A percentile compares a stretch with the other conserved stretches of the same genome.
These are phyloP conservation scores for Paramecium sonneborni DNA, from an alignment of 73 alveolate genomes.

Conservation along the genomic window DNA sequence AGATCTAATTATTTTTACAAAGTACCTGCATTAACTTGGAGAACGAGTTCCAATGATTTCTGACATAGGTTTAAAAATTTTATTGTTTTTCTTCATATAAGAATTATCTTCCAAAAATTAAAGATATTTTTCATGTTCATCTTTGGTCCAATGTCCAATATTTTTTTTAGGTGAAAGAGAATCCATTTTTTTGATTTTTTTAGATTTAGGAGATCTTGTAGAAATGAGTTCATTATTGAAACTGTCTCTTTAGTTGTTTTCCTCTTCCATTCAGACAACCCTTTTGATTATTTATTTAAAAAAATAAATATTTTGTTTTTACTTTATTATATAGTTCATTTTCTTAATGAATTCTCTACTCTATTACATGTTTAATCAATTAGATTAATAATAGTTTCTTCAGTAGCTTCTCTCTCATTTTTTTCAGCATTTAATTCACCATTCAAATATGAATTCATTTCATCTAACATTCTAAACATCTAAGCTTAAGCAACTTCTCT, in stretches of 20 bases:
- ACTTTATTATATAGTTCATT: neutral
- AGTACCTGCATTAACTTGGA: constrained; percentile 43
- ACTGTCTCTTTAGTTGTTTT: neutral
- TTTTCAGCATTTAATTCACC: constrained; percentile 70
- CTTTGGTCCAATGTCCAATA: constrained; percentile 40
- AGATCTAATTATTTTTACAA: neutral
- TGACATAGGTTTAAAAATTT: constrained; percentile 22
- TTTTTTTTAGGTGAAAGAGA: neutral
- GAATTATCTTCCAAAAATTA: neutral
- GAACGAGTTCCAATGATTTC: constrained; percentile 38
- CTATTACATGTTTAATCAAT: constrained; percentile 84
- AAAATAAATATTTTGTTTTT: neutral
- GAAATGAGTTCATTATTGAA: neutral
- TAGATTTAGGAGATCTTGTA: neutral
- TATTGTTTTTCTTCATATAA: neutral
- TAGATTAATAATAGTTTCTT: constrained; percentile 72
- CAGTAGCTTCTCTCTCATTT: constrained; percentile 78
- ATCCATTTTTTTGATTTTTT: neutral
- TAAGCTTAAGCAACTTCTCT: constrained; percentile 77
- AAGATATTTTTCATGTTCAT: constrained; percentile 20
- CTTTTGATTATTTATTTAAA: neutral
- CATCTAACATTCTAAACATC: constrained; percentile 81
- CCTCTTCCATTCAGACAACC: neutral
- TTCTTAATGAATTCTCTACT: constrained; percentile 78
- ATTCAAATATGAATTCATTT: constrained; percentile 70